These are phyloP conservation scores for Phytophthora pseudosyringae DNA, from an alignment of 352 stramenopile genomes.

Conservation along the genomic window DNA sequence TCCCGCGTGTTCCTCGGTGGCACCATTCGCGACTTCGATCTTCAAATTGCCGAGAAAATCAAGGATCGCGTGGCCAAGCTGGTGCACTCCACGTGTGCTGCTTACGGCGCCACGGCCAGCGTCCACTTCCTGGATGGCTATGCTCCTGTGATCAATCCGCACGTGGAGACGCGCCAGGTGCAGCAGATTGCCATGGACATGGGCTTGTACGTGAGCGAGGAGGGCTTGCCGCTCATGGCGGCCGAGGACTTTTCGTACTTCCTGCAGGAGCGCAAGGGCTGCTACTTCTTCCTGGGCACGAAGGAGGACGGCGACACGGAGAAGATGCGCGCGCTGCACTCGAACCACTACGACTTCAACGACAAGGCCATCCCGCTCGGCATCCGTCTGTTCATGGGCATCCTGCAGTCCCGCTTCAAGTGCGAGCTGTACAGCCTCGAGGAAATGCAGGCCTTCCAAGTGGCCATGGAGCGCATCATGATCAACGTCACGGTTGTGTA, in stretches of 20 bases:
- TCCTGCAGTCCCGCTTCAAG: slow-evolving; percentile 72
- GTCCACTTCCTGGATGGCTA: slow-evolving; percentile 80
- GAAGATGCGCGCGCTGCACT: slow-evolving; percentile 73
- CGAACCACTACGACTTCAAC: slow-evolving; percentile 86
- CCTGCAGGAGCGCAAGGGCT: slow-evolving; percentile 81
- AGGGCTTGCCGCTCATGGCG: slow-evolving; percentile 91
- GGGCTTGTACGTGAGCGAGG: slow-evolving; percentile 77
- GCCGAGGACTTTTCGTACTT: slow-evolving; percentile 96
- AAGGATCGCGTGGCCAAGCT: slow-evolving; percentile 87
- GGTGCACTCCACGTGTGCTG: slow-evolving; percentile 83
- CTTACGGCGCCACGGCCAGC: slow-evolving; percentile 73
- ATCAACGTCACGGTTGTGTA: slow-evolving; percentile 52
- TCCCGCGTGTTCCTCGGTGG: slow-evolving; percentile 81
- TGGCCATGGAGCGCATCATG: slow-evolving; percentile 78
- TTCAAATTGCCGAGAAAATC: slow-evolving; percentile 83
- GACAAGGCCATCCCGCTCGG: slow-evolving; percentile 84
- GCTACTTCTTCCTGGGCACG: slow-evolving; percentile 87
- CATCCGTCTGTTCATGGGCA: slow-evolving; percentile 80
- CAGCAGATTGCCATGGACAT: slow-evolving; percentile 79
- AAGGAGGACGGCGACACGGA: slow-evolving; percentile 68
- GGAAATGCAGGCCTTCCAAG: slow-evolving; percentile 79
- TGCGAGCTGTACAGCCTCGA: slow-evolving; percentile 70
- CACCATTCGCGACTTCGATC: slow-evolving; percentile 94
- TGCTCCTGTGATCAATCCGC: slow-evolving; percentile 78
- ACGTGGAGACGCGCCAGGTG: slow-evolving; percentile 81